Evolutionary conservation across 1,284 basidiomycete genomes (phyloP), one percentile per base, ranked within the genome.

Genomic region (Malassezia furfur): DNA sequence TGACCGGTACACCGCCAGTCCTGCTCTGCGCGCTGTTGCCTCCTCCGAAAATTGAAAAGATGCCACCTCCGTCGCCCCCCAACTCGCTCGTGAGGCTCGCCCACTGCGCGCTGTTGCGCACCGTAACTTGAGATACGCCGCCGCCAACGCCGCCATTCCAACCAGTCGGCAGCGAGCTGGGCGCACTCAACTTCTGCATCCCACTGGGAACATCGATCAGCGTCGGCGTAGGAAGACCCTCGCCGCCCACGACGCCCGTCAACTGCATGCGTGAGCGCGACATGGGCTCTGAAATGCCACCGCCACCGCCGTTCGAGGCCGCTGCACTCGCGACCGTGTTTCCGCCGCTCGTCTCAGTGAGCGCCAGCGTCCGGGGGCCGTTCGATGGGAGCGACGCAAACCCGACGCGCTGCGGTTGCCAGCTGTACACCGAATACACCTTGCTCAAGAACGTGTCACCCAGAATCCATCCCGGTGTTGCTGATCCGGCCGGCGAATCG

Each of bases 381-480:
- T 34, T 58, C 19, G 62, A 58, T 38, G 60, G 62, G n/a, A 74
- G 49, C 11, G 49, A 47, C 1, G 71, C 71, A 30, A 74, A 72
- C 15, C 70, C 71, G 38, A 74, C 60, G 1, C 59, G 35, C 10
- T 60, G 57, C 7, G 63, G 63, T 6, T 45, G 38, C 28, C 54
- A 65, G 31, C 66, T 60, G 49, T 58, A 74, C 30, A 67, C 66
- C n/a, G 60, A 50, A 37, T 68, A 74, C 48, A 71, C 67, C 19
- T 67, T 58, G 75, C 88, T 88, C 48, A 96, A 80, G 81, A 98
- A 96, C 0, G 87, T 86, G 68, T 93, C 91, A 19, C 91, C 91
- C 41, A 94, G 78, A 64, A 96, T 93, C 86, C 88, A 94, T n/a
- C 77, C 63, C 2, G 87, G 85, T 57, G 74, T 65, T 8, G 60